Evolutionary conservation across 108 stramenopile species (phyloP).

Genomic region (Seminavis robusta): DNA sequence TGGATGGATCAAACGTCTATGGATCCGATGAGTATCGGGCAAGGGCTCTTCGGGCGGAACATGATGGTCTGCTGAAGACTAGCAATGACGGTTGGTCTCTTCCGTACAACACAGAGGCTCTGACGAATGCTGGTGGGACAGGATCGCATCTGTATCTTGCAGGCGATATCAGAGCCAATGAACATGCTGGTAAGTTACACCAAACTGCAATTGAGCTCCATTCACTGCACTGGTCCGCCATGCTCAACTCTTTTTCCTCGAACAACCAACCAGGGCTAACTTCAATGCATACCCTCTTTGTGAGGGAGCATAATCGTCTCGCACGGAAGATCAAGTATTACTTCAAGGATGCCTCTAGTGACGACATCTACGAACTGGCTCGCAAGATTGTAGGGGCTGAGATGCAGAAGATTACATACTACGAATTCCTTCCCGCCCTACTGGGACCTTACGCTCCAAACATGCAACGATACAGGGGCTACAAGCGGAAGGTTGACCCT

Average conservation of each 20-base stretch:
- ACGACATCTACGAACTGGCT: slow-evolving; percentile 19
- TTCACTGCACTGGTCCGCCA: too few species aligned
- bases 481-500: slow-evolving; percentile 15
- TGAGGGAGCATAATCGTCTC: slow-evolving; percentile 39
- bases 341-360: slow-evolving; percentile 7
- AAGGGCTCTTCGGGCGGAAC: neutral
- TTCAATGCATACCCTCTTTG: slow-evolving; percentile 18
- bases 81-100: neutral
- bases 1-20: slow-evolving; percentile 10
- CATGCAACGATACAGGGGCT: slow-evolving; percentile 29
- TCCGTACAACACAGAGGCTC: neutral
- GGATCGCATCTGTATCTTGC: slow-evolving; percentile 31
- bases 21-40: slow-evolving; percentile 4
- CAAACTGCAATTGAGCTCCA: too few species aligned
- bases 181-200: slow-evolving; percentile 30
- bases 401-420: slow-evolving; percentile 30
- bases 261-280: too few species aligned
- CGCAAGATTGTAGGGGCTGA: slow-evolving; percentile 22
- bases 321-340: slow-evolving; percentile 5
- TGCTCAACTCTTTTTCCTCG: too few species aligned
- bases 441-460: slow-evolving; percentile 18
- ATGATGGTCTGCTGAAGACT: neutral
- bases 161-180: slow-evolving; percentile 41
- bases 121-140: too few species aligned
- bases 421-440: slow-evolving; percentile 34